These are phyloP conservation scores for Hypomyces rosellus DNA, from an alignment of 2,329 filamentous ascomycete species.

Conservation along the genomic window DNA sequence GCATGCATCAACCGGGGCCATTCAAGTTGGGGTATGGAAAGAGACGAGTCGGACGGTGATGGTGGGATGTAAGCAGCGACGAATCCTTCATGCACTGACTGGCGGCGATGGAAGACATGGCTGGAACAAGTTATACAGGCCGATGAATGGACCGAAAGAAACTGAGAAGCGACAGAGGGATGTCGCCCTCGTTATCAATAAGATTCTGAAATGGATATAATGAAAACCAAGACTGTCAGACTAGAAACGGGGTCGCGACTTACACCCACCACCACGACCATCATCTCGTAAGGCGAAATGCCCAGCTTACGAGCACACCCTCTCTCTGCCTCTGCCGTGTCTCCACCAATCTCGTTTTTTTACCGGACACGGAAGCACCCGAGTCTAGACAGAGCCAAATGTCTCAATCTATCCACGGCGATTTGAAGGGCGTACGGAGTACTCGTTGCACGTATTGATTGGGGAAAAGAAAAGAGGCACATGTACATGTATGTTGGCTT, in stretches of 20 bases:
- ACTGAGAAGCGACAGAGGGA: not conserved
- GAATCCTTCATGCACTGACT: not conserved
- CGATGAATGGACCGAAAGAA: not conserved
- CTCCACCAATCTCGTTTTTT: not conserved
- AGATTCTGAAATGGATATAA: not conserved
- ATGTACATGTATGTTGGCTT: no score
- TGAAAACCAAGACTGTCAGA: not conserved
- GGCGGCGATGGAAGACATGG: slow-evolving; percentile 2
- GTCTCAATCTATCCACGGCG: not conserved
- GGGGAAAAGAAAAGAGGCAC: no score
- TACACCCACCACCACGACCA: no score
- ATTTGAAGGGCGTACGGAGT: no score
- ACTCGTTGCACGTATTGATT: no score
- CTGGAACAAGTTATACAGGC: not conserved
- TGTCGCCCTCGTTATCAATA: not conserved
- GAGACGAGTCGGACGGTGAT: no score
- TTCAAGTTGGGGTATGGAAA: no score
- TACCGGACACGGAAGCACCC: not conserved
- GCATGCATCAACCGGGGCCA: no score
- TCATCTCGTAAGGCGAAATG: not conserved
- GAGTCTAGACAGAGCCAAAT: not conserved
- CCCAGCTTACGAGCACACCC: not conserved
- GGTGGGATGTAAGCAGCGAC: not conserved
- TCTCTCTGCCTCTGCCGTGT: not conserved
- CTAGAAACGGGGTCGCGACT: not conserved